phyloP scores from a whole-genome alignment of 371 early-diverging fungal species.

The Dinochytrium kinnereticum region DNA sequence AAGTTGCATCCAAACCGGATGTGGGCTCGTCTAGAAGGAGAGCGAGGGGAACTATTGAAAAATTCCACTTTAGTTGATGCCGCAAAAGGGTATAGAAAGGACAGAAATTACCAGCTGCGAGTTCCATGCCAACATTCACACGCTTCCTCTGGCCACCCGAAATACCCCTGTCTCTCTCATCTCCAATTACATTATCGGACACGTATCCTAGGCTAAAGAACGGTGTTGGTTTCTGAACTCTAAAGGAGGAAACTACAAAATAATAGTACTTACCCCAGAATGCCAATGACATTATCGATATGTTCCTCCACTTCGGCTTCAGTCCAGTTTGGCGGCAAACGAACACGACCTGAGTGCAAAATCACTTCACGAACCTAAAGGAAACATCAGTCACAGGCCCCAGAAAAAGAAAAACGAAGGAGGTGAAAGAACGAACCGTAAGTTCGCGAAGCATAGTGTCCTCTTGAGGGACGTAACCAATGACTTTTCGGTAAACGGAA shows the following conservation, averaged over 20 bases:
- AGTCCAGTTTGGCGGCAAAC: conserved; percentile 68
- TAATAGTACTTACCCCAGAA: conserved; percentile 7
- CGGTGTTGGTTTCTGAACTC: neutral
- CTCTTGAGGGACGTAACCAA: conserved; percentile 74
- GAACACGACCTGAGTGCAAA: conserved; percentile 80
- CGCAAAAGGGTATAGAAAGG: neutral
- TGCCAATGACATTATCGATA: conserved; percentile 35
- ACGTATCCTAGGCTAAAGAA: conserved; percentile 53
- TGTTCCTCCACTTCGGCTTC: conserved; percentile 53
- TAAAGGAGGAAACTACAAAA: neutral
- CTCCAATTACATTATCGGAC: conserved; percentile 83
- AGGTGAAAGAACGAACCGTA: conserved; percentile 55
- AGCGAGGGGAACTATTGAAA: conserved; percentile 21
- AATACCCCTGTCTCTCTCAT: conserved; percentile 64
- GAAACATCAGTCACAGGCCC: neutral
- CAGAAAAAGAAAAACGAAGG: neutral
- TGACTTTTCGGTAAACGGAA: conserved; percentile 66
- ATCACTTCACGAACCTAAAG: conserved; percentile 74
- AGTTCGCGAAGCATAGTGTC: conserved; percentile 74
- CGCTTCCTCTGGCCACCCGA: conserved; percentile 84
- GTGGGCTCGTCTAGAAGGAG: conserved; percentile 74
- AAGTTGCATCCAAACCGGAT: conserved; percentile 79
- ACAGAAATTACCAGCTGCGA: conserved; percentile 52
- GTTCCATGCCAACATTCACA: conserved; percentile 90
- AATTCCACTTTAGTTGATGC: neutral